A percentile compares a stretch with the other conserved stretches of the same genome.
These are phyloP conservation scores for Cubamyces sp. DNA, from an alignment of 768 basidiomycete genomes.

Conservation along the genomic window DNA sequence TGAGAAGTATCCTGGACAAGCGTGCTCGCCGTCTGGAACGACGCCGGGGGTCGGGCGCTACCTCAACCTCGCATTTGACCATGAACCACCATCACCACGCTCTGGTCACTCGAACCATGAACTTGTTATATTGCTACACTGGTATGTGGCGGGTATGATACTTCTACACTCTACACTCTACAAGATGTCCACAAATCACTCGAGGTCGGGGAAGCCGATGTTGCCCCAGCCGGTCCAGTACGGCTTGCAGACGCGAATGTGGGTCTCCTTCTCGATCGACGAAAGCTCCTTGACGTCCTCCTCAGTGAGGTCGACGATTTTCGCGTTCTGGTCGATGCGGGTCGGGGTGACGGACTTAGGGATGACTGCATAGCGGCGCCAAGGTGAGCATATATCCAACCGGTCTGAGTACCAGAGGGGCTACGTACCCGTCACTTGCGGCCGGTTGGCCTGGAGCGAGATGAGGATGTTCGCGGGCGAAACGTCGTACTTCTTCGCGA, in stretches of 20 bases:
- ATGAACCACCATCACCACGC: not conserved
- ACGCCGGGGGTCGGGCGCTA: not conserved
- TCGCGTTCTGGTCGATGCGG: constrained; percentile 66
- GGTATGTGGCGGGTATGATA: constrained; percentile 3
- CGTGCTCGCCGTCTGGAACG: not conserved
- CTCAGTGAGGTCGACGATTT: constrained; percentile 60
- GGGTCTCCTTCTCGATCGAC: constrained; percentile 59
- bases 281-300: constrained; percentile 64
- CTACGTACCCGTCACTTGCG: constrained; percentile 52
- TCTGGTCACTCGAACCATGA: too few species aligned
- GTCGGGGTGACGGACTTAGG: constrained; percentile 76
- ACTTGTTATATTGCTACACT: not conserved
- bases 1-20: not conserved
- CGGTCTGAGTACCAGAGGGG: constrained; percentile 21
- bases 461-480: constrained; percentile 69
- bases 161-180: not conserved
- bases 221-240: constrained; percentile 64
- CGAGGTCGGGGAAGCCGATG: constrained; percentile 55
- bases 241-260: constrained; percentile 70
- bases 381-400: constrained; percentile 26
- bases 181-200: not conserved
- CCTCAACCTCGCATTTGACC: not conserved
- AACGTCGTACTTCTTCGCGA: constrained; percentile 65
- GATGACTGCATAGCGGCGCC: constrained; percentile 47
- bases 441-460: constrained; percentile 73